Evolutionary conservation across 495 filamentous ascomycete species (phyloP).

Genomic region (Astrocystis sublimbata): DNA sequence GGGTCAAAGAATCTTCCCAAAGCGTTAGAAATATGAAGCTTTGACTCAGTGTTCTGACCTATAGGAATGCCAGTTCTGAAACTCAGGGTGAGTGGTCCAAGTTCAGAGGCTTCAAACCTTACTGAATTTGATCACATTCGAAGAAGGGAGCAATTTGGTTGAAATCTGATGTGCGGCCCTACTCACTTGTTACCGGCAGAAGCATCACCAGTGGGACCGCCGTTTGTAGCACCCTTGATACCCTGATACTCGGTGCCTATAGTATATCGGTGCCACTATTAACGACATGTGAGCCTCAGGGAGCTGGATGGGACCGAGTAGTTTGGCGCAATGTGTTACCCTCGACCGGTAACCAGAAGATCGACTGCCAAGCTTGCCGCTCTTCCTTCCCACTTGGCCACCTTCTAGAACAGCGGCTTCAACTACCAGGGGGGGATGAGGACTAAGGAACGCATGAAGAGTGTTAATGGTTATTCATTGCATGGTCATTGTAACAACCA

Average conservation of each 20-base stretch:
- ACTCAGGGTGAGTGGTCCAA: conserved; percentile 11
- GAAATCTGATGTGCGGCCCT: background rate
- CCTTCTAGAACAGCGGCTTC: background rate
- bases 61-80: conserved; percentile 3
- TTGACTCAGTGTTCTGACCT: conserved; percentile 16
- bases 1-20: conserved; percentile 17
- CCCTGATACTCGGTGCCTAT: conserved; percentile 1
- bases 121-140: conserved; percentile 8
- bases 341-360: conserved; percentile 5
- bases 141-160: background rate
- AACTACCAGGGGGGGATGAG: background rate
- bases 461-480: background rate
- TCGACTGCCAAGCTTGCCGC: background rate
- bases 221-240: background rate
- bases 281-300: conserved; percentile 26
- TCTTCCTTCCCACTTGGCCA: background rate
- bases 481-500: background rate
- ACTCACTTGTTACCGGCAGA: conserved; percentile 6
- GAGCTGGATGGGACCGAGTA: conserved; percentile 13
- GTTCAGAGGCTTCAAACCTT: conserved; percentile 3
- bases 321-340: background rate
- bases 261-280: conserved; percentile 31
- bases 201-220: conserved; percentile 3
- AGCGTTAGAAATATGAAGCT: conserved; percentile 16
- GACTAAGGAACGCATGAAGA: background rate